These are phyloP conservation scores for Pichia sp. DNA, from an alignment of 1,139 yeast species.

Conservation along the genomic window DNA sequence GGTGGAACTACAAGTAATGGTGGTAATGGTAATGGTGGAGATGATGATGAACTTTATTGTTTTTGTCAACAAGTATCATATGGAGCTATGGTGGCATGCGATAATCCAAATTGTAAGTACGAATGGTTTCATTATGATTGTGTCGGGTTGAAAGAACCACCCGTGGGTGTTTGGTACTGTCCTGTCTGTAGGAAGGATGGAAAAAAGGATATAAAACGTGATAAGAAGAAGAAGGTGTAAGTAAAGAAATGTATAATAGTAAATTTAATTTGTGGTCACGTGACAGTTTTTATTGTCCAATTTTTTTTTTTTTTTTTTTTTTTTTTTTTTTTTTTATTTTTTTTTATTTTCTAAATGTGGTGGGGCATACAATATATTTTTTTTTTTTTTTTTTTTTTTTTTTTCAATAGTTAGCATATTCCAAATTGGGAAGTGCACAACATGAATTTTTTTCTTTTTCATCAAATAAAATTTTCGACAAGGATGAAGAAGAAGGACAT, in stretches of 20 bases:
- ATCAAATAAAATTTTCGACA: too few species aligned
- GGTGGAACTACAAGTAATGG: slow-evolving; percentile 5
- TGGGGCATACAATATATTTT: too few species aligned
- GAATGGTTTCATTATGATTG: slow-evolving; percentile 85
- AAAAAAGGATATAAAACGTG: slow-evolving; percentile 15
- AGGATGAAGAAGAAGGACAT: too few species aligned
- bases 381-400: too few species aligned
- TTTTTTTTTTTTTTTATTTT: too few species aligned
- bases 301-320: too few species aligned
- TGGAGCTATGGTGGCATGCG: slow-evolving; percentile 93
- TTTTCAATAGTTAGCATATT: too few species aligned
- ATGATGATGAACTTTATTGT: slow-evolving; percentile 66
- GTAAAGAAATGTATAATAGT: not conserved
- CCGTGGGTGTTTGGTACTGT: slow-evolving; percentile 60
- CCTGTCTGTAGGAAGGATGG: slow-evolving; percentile 43
- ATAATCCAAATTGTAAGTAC: slow-evolving; percentile 68
- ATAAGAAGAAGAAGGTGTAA: slow-evolving; percentile 11
- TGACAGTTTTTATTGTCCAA: too few species aligned
- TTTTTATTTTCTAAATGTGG: too few species aligned
- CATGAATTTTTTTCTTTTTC: too few species aligned
- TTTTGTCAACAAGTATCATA: slow-evolving; percentile 79
- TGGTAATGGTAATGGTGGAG: slow-evolving; percentile 12
- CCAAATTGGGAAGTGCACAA: too few species aligned
- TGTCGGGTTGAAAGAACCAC: slow-evolving; percentile 68
- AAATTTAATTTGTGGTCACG: too few species aligned